Base-by-base conservation (phyloP, 192 early-diverging fungal species). In the Backusella luteola region DNA sequence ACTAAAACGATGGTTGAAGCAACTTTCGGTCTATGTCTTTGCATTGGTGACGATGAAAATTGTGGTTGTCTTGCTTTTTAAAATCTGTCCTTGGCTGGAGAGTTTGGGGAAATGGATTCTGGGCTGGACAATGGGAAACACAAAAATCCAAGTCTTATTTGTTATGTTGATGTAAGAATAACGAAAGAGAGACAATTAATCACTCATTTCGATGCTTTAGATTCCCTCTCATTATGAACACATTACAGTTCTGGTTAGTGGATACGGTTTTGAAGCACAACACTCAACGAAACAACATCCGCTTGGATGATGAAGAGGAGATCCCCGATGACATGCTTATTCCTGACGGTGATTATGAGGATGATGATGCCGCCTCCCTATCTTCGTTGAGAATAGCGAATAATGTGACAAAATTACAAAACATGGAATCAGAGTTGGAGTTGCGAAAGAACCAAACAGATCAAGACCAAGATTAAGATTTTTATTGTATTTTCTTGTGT, bases 191-290 rank as follows among this genome's bases (percentile, higher is more conserved):
- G 9, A 12, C 2, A 11, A 39, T 39, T 3, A 11, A 39, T 39
- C 11, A 39, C 38, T 39, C 38, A 39, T 39, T 39, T 11, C 32
- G 32, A 32, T 39, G 9, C 11, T 12, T 2, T 67, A 84, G 82
- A 4, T 88, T 95, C 68, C 94, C 94, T 0, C 74, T 95, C 53
- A 80, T 89, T 38, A 95, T 95, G 94, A 95, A 95, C 69, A 90
- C 92, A 73, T 78, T 91, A n/a, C 94, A 95, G 78, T 91, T 89
- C 75, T 91, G 90, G 90, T 76, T 90, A 21, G 84, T 91, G 39
- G 90, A 91, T 76, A 87, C 86, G 9, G 87, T 91, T 71, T 80
- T 91, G n/a, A 91, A 91, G 74, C 86, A 90, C 76, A 90, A 87
- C 34, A 46, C 23, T 4, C 35, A 19, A 17, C n/a, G 35, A 32